These are phyloP conservation scores for Sindora glabra DNA, from an alignment of 306 rosid genomes.

Conservation along the genomic window DNA sequence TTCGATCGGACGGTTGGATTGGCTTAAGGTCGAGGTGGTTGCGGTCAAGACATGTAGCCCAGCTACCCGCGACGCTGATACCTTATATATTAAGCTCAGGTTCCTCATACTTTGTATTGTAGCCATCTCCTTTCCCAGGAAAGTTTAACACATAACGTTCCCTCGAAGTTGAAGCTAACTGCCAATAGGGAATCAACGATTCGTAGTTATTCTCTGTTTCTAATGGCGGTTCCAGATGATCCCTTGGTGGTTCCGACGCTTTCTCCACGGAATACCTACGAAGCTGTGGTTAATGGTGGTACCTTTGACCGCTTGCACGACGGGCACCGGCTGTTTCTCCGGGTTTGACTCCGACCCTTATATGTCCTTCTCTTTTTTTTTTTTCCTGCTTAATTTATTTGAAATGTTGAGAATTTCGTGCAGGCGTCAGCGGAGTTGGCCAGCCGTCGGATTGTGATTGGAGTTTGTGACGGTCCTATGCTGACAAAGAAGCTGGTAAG, in stretches of 20 bases:
- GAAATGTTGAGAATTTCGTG: not conserved
- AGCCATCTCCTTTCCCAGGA: no score
- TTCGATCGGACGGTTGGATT: no score
- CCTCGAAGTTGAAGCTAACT: not conserved
- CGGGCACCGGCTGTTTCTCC: conserved; percentile 90
- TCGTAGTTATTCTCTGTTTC: not conserved
- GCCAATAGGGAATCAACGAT: not conserved
- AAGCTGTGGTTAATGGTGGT: conserved; percentile 81
- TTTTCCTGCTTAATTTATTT: not conserved
- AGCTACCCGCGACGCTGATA: no score
- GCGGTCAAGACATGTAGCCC: no score
- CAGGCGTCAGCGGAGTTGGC: conserved; percentile 74
- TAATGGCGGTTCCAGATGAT: conserved; percentile 50
- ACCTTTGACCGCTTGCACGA: conserved; percentile 89
- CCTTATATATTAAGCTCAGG: no score
- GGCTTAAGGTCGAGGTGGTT: no score
- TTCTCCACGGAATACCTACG: conserved; percentile 69
- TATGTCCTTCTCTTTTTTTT: not conserved
- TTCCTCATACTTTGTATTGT: no score
- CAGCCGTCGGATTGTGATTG: conserved; percentile 57
- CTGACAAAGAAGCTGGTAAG: conserved; percentile 62
- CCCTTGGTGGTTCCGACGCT: conserved; percentile 29
- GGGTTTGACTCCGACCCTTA: conserved; percentile 26
- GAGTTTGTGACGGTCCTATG: conserved; percentile 91
- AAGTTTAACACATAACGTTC: no score